Base-by-base conservation (phyloP, 148 eudicot genomes). In the Cornus controversa region DNA sequence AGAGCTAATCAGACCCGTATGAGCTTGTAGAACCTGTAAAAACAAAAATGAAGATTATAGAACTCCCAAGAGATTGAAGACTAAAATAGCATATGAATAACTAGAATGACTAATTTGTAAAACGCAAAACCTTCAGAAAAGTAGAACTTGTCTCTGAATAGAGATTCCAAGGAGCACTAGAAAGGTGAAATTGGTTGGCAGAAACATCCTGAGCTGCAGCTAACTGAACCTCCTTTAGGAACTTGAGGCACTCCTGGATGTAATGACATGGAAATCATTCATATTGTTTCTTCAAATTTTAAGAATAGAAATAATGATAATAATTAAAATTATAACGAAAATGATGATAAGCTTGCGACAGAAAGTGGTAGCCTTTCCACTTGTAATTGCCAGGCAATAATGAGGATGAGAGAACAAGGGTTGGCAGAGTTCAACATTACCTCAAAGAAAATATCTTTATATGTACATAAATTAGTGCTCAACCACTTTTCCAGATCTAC, bases 401-500 rank as follows among this genome's bases (percentile, higher is more conserved):
- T 70, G 66, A 27, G 36, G 28, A 42, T 10, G 70, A 60, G 69
- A 78, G 27, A 22, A 24, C 15, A 31, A n/a, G 27, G 37, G 28
- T 16, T 58, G 76, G 24, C 62, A 40, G 64, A 74, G 16, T 75
- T 26, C 20, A 78, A 76, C 53, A 54, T 79, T 84, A 95, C 99
- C 99, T 93, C 91, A 73, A 85, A 80, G 80, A 90, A 90, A 70
- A 68, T 67, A 42, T 93, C 90, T 83, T 82, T 88, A 75, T 80
- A 83, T 47, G 84, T 80, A 77, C 76, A 72, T 42, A 93, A 78
- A 70, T 82, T 89, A 77, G 85, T 85, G 78, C 83, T 85, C 84
- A 93, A 79, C 99, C 99, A 95, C 67, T 80, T 90, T 87, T 93
- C 97, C 71, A 95, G 84, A 85, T 95, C 99, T 66, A 95, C 60